These are phyloP conservation scores for Stagonosporopsis chrysanthemi DNA, from an alignment of 2,329 filamentous ascomycete species.

Conservation along the genomic window DNA sequence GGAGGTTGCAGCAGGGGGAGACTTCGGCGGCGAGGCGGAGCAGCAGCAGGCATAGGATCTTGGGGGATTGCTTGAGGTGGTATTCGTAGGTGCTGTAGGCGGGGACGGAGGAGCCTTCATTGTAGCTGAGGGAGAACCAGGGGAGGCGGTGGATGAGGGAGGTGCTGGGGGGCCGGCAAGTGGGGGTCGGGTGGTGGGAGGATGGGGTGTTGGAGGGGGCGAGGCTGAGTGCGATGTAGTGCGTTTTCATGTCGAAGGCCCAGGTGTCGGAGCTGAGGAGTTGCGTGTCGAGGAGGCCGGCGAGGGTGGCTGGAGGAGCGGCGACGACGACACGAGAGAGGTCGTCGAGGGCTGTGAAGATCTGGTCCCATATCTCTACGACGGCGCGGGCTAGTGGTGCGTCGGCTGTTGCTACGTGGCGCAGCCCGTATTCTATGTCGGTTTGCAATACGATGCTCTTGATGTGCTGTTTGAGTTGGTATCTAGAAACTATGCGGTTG, in stretches of 20 bases:
- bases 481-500: slow-evolving; percentile 25
- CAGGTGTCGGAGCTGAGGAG: slow-evolving; percentile 66
- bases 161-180: slow-evolving; percentile 28
- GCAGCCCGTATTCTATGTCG: slow-evolving; percentile 49
- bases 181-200: slow-evolving; percentile 56
- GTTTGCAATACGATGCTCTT: slow-evolving; percentile 58
- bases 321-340: slow-evolving; percentile 48
- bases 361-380: slow-evolving; percentile 38
- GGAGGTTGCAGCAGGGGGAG: slow-evolving; percentile 48
- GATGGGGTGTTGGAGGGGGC: slow-evolving; percentile 48
- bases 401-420: slow-evolving; percentile 37
- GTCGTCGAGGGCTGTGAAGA: slow-evolving; percentile 41
- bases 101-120: slow-evolving; percentile 77
- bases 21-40: slow-evolving; percentile 38
- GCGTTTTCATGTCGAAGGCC: slow-evolving; percentile 69
- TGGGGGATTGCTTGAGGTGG: slow-evolving; percentile 69
- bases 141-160: slow-evolving; percentile 65
- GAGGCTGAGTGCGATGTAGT: slow-evolving; percentile 61
- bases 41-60: slow-evolving; percentile 63
- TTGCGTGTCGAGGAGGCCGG: slow-evolving; percentile 65
- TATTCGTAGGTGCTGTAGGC: slow-evolving; percentile 77
- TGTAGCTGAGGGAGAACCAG: slow-evolving; percentile 72
- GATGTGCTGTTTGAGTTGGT: slow-evolving; percentile 49
- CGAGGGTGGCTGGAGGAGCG: slow-evolving; percentile 69
- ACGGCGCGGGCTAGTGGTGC: slow-evolving; percentile 60